Percentiles rank a stretch among this genome's conserved stretches.
phyloP scores from a whole-genome alignment of 805 yeast species.

The Cyberlindnera saturnus region DNA sequence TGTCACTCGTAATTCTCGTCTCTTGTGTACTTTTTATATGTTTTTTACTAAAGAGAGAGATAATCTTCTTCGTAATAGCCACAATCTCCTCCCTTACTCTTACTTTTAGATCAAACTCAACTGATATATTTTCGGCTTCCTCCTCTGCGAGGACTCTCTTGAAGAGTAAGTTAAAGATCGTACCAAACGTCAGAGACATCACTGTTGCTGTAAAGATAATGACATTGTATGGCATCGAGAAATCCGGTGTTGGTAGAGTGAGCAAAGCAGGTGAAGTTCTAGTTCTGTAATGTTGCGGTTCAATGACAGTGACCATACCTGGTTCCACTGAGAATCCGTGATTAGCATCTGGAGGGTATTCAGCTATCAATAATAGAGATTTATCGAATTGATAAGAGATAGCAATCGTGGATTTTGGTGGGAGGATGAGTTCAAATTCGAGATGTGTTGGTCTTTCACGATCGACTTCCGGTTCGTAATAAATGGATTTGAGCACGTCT shows the following conservation, averaged over 20 bases:
- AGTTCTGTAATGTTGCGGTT: constrained; percentile 39
- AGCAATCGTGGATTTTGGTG: constrained; percentile 54
- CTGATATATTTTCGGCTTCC: constrained; percentile 32
- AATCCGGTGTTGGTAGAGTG: constrained; percentile 93
- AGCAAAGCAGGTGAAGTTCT: constrained; percentile 85
- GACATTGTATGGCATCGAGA: constrained; percentile 97
- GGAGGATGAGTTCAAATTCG: constrained; percentile 61
- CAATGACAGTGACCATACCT: constrained; percentile 62
- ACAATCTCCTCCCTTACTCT: constrained; percentile 2
- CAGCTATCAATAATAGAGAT: constrained; percentile 74
- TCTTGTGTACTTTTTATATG: not conserved
- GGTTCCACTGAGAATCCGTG: constrained; percentile 96
- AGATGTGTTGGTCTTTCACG: constrained; percentile 77
- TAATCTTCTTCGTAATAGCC: not conserved
- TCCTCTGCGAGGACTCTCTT: constrained; percentile 73
- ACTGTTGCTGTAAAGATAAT: constrained; percentile 90
- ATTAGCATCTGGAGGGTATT: constrained; percentile 99
- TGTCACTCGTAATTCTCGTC: not conserved
- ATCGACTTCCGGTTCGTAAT: constrained; percentile 75
- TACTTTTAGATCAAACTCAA: constrained; percentile 14
- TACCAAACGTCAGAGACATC: constrained; percentile 88
- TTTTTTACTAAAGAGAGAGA: not conserved
- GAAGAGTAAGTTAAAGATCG: constrained; percentile 69
- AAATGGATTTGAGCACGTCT: constrained; percentile 41
- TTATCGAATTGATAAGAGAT: constrained; percentile 81